Percentiles rank a stretch among this genome's conserved stretches.
phyloP scores from a whole-genome alignment of 306 rosid genomes.

The Corylus heterophylla region DNA sequence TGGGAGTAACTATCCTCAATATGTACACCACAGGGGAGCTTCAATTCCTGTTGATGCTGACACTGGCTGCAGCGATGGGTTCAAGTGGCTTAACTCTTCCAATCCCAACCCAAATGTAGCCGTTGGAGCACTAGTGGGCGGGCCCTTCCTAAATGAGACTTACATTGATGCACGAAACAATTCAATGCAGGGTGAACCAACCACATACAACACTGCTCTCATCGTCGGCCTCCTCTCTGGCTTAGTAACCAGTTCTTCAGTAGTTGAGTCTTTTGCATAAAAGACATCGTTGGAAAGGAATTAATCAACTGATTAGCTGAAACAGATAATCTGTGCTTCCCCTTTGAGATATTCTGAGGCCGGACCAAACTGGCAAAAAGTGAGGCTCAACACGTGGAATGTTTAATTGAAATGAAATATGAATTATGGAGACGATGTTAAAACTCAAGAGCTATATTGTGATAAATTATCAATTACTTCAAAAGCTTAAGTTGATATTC shows the following conservation, averaged over 20 bases:
- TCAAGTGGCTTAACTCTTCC: conserved; percentile 50
- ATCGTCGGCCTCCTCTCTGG: conserved; percentile 65
- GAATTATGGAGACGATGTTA: too few relatives aligned
- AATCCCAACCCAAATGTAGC: conserved; percentile 61
- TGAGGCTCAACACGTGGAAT: too few relatives aligned
- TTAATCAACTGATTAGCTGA: too few relatives aligned
- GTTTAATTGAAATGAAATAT: too few relatives aligned
- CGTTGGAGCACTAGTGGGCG: conserved; percentile 70
- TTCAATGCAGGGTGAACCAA: conserved; percentile 65
- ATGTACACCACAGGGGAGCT: conserved; percentile 69
- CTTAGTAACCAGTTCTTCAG: conserved; percentile 52
- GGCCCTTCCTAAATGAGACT: conserved; percentile 64
- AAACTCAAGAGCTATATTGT: too few relatives aligned
- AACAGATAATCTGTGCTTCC: too few relatives aligned
- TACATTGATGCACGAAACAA: conserved; percentile 56
- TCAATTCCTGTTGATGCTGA: conserved; percentile 60
- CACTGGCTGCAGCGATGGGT: conserved; percentile 62
- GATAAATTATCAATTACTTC: too few relatives aligned
- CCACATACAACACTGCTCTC: conserved; percentile 58
- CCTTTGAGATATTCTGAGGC: too few relatives aligned
- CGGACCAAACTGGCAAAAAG: too few relatives aligned
- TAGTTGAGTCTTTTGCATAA: conserved; percentile 32
- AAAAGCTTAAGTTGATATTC: too few relatives aligned
- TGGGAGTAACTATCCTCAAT: conserved; percentile 52
- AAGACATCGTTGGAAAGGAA: neutral